Evolutionary conservation across 2,329 filamentous ascomycete species (phyloP), one percentile per base, ranked within the genome.

Genomic region (Pseudocercospora pini-densiflorae): DNA sequence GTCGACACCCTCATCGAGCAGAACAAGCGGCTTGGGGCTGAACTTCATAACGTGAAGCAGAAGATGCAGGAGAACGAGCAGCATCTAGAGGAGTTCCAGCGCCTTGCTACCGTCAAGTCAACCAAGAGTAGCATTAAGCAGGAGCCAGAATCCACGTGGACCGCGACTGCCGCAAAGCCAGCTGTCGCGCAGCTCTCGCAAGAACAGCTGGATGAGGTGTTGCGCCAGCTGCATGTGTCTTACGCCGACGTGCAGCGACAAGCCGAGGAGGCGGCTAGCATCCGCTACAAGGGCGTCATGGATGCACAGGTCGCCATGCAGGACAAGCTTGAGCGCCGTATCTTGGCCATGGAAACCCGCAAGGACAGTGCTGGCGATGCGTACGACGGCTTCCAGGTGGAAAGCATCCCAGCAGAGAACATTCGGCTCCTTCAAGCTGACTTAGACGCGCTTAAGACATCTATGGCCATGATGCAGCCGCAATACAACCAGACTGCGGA

Each of bases 241-340:
- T 61, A 61, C n/a, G 59, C 59, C n/a, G 43, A 51, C 16, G 16
- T 61, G 9, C 40, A 61, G 40, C 16, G 21, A 16, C 23, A 36
- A 16, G 59, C 59, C n/a, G 59, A 61, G 16, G 43, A 47, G 40
- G 16, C 47, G 45, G 59, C 59, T 24, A 23, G 45, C 14, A 51
- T 33, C 23, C 59, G 59, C 16, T 31, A 40, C 24, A 51, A 61
- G 45, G 59, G 45, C 16, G 59, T 61, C 9, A 51, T 51, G 40
- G 43, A 51, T 19, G 45, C 36, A 27, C 59, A 49, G 27, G 21
- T 33, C 27, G 55, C 43, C 19, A 64, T 51, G 43, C 62, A 64
- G 14, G 29, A 61, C 9, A 64, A 47, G 19, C 57, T 64, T 14
- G 45, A 51, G 55, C 54, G 29, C 14, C 55, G 57, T 16, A 51